Conservation (phyloP, 2,329 filamentous ascomycete species). For the Pezicula neosporulosa region DNA sequence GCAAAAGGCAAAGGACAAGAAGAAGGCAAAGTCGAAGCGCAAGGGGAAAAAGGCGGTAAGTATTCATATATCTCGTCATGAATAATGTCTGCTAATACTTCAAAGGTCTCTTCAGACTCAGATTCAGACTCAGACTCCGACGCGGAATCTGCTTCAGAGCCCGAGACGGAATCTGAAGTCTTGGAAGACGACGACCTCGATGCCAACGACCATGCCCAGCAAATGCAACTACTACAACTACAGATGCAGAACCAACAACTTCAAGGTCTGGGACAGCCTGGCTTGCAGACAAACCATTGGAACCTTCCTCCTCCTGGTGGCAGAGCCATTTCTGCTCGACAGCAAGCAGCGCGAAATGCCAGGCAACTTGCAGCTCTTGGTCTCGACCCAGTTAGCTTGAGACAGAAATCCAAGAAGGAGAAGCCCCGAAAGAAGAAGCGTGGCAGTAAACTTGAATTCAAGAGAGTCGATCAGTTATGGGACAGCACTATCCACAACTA, state of each 20-base stretch:
- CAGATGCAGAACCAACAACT: conserved; percentile 19
- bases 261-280: conserved; percentile 13
- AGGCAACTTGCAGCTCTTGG: conserved; percentile 17
- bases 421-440: conserved; percentile 33
- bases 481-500: conserved; percentile 59
- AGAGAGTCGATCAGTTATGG: conserved; percentile 63
- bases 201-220: conserved; percentile 7
- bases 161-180: conserved; percentile 10
- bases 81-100: conserved; percentile 5
- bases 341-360: conserved; percentile 19
- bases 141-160: conserved; percentile 9
- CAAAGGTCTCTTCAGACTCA: conserved; percentile 23
- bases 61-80: conserved; percentile 4
- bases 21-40: conserved; percentile 36
- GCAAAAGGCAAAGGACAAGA: conserved; percentile 27
- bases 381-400: conserved; percentile 22
- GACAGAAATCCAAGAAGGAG: conserved; percentile 35
- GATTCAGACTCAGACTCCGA: conserved; percentile 27
- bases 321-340: conserved; percentile 12
- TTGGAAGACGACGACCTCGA: conserved; percentile 10
- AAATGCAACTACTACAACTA: conserved; percentile 22
- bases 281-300: conserved; percentile 5
- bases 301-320: conserved; percentile 5
- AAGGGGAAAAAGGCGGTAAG: conserved; percentile 31
- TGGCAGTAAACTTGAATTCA: conserved; percentile 60